Base-by-base conservation (phyloP, 2,329 filamentous ascomycete genomes). In the Fusarium tjaetaba region DNA sequence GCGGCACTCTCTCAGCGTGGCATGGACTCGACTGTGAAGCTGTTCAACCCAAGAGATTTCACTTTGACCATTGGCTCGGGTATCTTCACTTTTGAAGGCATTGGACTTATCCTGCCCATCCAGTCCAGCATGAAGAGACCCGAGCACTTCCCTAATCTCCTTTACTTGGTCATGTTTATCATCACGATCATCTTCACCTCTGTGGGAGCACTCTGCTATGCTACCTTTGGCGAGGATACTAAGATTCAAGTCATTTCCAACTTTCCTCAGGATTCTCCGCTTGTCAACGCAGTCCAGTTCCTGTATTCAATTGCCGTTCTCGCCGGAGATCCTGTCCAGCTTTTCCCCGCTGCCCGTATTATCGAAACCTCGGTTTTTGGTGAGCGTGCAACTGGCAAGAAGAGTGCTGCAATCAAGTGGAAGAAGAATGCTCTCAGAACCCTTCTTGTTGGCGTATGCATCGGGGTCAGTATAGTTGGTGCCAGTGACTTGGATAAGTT, bases 41-140 rank as follows among this genome's bases (percentile, higher is more conserved):
- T 93, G 20, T 94, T 94, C 86, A 94, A 94, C 80, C 89, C 92
- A 0, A 83, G 85, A 32, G 86, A 88, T 63, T 94, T 91, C 79
- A 92, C 92, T 1, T 84, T 94, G 61, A 94, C 92, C 32, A 88
- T 94, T 53, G 92, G 92, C 59, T 89, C 91, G 4, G 90, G 91
- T 42, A 94, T 94, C 78, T 94, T 94, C 82, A 94, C 92, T 1
- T 94, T 94, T 75, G 92, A 94, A 79, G 92, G 92, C 53, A 94
- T 94, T 52, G 92, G 92, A 2, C 88, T 94, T 30, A 93, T 94
- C 71, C 84, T 94, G 14, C 92, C 92, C 0, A 94, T 94, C 61
- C 91, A 94, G 79, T 92, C 91, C 14, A 92, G 90, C 64, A 94
- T 94, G 92, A 89, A 88, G 76, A 85, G 90, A 65, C 92, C 92